phyloP scores from a whole-genome alignment of 164 flowering plant genomes.

The Houttuynia cordata region DNA sequence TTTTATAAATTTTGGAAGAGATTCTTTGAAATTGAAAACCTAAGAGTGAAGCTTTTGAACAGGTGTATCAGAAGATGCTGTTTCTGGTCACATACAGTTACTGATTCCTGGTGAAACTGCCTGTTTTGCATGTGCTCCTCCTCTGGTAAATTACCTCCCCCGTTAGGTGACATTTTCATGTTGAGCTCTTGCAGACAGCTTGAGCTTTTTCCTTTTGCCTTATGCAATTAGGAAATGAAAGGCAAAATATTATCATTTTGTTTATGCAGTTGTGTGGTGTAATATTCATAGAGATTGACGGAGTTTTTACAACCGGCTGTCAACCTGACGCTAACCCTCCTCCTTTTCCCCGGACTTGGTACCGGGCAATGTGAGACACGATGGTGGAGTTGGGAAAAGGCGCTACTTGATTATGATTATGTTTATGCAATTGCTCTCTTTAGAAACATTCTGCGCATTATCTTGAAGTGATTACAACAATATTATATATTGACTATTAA shows the following conservation, averaged over 20 bases:
- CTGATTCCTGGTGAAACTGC: slow-evolving; percentile 97
- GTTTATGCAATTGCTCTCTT: too few species aligned
- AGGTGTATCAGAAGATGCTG: slow-evolving; percentile 99
- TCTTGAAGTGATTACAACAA: too few species aligned
- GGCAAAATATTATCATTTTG: not conserved
- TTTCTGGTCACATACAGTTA: slow-evolving; percentile 95
- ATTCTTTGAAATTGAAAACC: not conserved
- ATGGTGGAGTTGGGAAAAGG: too few species aligned
- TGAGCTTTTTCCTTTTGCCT: not conserved
- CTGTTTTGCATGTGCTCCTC: slow-evolving; percentile 99
- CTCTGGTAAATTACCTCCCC: slow-evolving; percentile 52
- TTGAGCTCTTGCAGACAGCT: not conserved
- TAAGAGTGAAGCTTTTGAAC: slow-evolving; percentile 10
- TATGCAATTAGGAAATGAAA: not conserved
- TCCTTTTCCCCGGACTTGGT: too few species aligned
- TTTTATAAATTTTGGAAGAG: not conserved
- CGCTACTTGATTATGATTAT: too few species aligned
- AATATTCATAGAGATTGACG: too few species aligned
- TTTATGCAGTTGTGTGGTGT: too few species aligned
- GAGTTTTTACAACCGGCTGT: too few species aligned
- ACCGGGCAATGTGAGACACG: too few species aligned
- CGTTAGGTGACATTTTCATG: not conserved
- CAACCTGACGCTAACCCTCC: too few species aligned
- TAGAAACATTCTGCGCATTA: too few species aligned
- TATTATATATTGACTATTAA: too few species aligned